Evolutionary conservation across 2,329 filamentous ascomycete genomes (phyloP), one percentile per base, ranked within the genome.

Genomic region (Leptodontidium sp.): DNA sequence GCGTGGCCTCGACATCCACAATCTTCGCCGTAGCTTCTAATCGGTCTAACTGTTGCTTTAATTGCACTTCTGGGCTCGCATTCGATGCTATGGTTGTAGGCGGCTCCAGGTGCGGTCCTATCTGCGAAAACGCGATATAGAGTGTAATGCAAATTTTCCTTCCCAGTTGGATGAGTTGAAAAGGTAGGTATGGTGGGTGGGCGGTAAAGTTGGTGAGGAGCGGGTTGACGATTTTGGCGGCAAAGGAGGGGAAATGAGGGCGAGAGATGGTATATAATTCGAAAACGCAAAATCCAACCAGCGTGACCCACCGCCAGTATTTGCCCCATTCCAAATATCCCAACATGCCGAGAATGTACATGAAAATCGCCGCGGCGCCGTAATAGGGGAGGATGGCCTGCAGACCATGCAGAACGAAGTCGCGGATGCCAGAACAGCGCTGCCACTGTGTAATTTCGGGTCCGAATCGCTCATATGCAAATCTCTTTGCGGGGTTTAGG

Each of bases 401-500:
- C n/a, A 93, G 81, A 65, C 93, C 94, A 15, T 85, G 83, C 64
- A 86, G 83, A 59, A 97, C 83, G 78, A 88, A 97, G 78, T 97
- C 94, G 69, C 86, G 86, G 66, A 92, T 82, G 0, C 91, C 93
- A 64, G 85, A 82, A 80, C 89, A 91, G 72, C 87, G 84, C 72
- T 86, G 82, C 90, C 91, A 95, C 9, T 79, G 78, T 14, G 91
- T 79, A 24, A 94, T 85, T 35, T 88, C 88, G 0, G 93, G 90
- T 0, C 94, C 94, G 78, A 97, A 94, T 59, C 93, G 89, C 78
- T 97, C 93, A 81, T 98, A 98, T 8, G 93, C 94, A 78, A 96
- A 97, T 66, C 93, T 87, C 76, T 87, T 90, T 0, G 88, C 89
- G 2, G 92, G 88, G 77, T 96, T 89, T n/a, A 88, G 82, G 17